phyloP scores from a whole-genome alignment of 768 basidiomycete genomes.

The Mycena floridula region DNA sequence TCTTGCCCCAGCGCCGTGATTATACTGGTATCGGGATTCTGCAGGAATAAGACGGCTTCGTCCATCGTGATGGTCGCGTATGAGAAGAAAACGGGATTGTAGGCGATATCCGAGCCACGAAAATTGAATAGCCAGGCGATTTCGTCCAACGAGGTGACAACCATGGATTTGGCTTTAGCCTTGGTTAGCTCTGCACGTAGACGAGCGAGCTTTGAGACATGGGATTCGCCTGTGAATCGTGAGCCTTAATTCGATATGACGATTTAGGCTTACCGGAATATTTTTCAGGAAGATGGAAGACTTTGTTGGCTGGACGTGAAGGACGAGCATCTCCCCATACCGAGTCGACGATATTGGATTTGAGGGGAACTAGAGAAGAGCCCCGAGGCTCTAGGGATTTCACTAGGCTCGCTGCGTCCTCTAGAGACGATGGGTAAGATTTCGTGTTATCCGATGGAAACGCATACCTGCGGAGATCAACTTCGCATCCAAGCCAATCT shows the following conservation, averaged over 20 bases:
- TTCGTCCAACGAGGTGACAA: constrained; percentile 90
- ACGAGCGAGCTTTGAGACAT: constrained; percentile 58
- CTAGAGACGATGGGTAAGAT: constrained; percentile 30
- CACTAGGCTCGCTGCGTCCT: constrained; percentile 57
- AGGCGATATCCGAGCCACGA: constrained; percentile 87
- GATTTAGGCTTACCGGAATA: constrained; percentile 49
- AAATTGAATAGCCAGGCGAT: constrained; percentile 94
- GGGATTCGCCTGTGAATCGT: constrained; percentile 43
- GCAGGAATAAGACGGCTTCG: constrained; percentile 63
- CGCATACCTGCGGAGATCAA: constrained; percentile 59
- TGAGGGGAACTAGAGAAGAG: constrained; percentile 63
- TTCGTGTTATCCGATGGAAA: neutral
- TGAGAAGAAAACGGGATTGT: constrained; percentile 88
- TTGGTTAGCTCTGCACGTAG: constrained; percentile 62
- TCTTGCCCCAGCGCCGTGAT: constrained; percentile 41
- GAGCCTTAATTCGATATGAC: constrained; percentile 4
- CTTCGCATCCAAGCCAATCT: constrained; percentile 80
- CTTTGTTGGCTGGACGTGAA: constrained; percentile 53
- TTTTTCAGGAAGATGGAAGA: constrained; percentile 67
- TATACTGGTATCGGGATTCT: constrained; percentile 38
- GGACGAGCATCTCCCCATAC: constrained; percentile 73
- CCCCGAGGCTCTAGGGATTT: constrained; percentile 46
- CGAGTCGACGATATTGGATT: constrained; percentile 69
- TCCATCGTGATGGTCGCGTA: constrained; percentile 72
- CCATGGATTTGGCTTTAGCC: constrained; percentile 49